A percentile compares a stretch with the other conserved stretches of the same genome.
phyloP scores from a whole-genome alignment of 192 early-diverging fungal genomes.

The Rhizophagus clarus region DNA sequence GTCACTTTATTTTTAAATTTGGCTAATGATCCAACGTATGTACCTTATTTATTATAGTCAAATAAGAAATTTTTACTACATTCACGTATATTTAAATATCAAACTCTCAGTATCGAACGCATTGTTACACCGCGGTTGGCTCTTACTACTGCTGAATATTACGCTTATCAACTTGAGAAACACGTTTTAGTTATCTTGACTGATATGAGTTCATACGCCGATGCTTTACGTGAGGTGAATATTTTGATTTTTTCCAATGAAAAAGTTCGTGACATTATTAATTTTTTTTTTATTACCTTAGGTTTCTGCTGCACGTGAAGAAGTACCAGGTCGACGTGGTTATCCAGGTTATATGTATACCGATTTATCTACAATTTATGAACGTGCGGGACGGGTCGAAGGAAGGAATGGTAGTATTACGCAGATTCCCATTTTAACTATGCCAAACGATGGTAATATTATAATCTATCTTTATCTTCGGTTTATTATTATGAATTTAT shows the following conservation, averaged over 20 bases:
- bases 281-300: constrained; percentile 18
- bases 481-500: background rate
- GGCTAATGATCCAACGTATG: constrained; percentile 97
- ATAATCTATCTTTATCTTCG: background rate
- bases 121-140: constrained; percentile 99
- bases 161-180: constrained; percentile 99
- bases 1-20: constrained; percentile 99
- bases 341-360: constrained; percentile 99
- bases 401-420: constrained; percentile 98
- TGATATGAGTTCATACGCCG: constrained; percentile 99
- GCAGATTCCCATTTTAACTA: constrained; percentile 99
- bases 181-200: constrained; percentile 99
- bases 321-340: constrained; percentile 98
- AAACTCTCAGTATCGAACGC: constrained; percentile 82
- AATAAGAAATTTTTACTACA: constrained; percentile 2
- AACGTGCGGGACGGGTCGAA: constrained; percentile 96
- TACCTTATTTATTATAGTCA: background rate
- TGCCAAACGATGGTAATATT: constrained; percentile 94
- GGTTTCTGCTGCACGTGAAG: constrained; percentile 98
- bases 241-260: background rate
- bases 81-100: background rate
- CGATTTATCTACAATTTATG: constrained; percentile 99
- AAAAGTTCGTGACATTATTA: background rate
- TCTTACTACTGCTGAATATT: constrained; percentile 98
- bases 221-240: constrained; percentile 94